Conservation (phyloP, 75 land plant species). For the Isoetes taiwanensis region DNA sequence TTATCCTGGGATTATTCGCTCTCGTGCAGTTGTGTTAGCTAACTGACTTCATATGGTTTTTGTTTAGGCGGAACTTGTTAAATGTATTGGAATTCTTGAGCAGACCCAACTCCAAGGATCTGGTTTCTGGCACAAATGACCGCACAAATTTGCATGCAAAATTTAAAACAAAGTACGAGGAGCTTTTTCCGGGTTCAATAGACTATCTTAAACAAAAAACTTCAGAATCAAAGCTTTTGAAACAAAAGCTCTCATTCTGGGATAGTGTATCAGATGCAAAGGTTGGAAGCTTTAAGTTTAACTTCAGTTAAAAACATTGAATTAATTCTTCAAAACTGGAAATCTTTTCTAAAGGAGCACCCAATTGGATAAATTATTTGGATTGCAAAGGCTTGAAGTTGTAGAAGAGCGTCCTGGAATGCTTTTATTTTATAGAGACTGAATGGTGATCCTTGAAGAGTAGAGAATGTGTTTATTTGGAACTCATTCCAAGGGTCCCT, state of each 20-base stretch:
- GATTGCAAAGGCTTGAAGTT: too few relatives aligned
- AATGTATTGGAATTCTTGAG: slow-evolving; percentile 79
- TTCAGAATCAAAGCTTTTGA: slow-evolving; percentile 19
- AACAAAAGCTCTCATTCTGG: slow-evolving; percentile 50
- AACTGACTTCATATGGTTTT: slow-evolving; percentile 7
- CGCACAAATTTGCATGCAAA: slow-evolving; percentile 63
- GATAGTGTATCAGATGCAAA: slow-evolving; percentile 67
- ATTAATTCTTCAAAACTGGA: too few relatives aligned
- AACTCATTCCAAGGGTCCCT: too few relatives aligned
- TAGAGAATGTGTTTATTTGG: too few relatives aligned
- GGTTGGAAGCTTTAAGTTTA: slow-evolving; percentile 69
- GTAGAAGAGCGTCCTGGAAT: too few relatives aligned
- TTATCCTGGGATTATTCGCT: background rate
- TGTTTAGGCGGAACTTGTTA: slow-evolving; percentile 68
- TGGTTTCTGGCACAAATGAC: slow-evolving; percentile 86
- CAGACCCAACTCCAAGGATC: slow-evolving; percentile 62
- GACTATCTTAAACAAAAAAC: slow-evolving; percentile 38
- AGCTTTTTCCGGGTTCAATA: slow-evolving; percentile 47
- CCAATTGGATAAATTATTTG: too few relatives aligned
- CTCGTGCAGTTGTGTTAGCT: background rate
- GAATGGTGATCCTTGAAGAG: too few relatives aligned
- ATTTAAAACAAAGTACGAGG: slow-evolving; percentile 54
- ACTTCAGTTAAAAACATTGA: too few relatives aligned
- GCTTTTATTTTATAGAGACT: too few relatives aligned
- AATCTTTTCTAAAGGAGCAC: too few relatives aligned